phyloP scores from a whole-genome alignment of 2,329 filamentous ascomycete species.

The Parasarocladium wereldwijsianum region DNA sequence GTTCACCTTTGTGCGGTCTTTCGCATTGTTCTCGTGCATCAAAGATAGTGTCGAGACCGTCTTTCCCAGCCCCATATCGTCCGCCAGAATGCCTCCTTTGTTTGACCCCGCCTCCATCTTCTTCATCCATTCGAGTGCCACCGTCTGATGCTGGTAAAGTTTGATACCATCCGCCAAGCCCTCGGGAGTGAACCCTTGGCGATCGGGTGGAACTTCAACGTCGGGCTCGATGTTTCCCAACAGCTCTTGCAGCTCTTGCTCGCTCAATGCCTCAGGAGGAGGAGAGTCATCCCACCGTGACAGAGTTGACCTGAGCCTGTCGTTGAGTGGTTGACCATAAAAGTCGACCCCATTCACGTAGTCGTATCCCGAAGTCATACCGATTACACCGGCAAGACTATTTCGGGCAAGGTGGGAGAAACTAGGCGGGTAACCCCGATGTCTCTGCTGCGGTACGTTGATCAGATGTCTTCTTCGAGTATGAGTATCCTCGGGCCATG shows the following conservation, averaged over 20 bases:
- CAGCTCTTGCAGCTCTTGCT: constrained; percentile 55
- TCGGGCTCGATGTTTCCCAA: constrained; percentile 63
- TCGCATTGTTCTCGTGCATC: constrained; percentile 52
- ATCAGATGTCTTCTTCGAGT: too few relatives aligned
- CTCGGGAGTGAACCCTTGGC: constrained; percentile 53
- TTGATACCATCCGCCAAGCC: constrained; percentile 49
- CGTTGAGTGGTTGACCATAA: constrained; percentile 22
- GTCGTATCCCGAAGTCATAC: constrained; percentile 23
- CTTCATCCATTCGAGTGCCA: constrained; percentile 73
- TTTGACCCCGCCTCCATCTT: constrained; percentile 64
- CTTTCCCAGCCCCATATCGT: constrained; percentile 90
- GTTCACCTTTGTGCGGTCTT: constrained; percentile 20
- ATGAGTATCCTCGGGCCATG: too few relatives aligned
- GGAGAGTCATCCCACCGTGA: constrained; percentile 19
- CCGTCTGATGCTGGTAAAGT: constrained; percentile 73
- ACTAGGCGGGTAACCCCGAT: too few relatives aligned
- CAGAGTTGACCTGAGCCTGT: constrained; percentile 16
- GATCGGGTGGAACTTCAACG: constrained; percentile 43
- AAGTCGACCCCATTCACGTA: constrained; percentile 19
- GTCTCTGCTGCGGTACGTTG: too few relatives aligned
- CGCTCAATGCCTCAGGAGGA: constrained; percentile 15
- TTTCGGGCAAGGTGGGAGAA: too few relatives aligned
- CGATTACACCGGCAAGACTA: too few relatives aligned
- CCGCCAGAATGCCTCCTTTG: constrained; percentile 78
- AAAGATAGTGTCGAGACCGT: constrained; percentile 74